Evolutionary conservation across 805 yeast species (phyloP), one percentile per base, ranked within the genome.

Genomic region (Nakazawaea sp.): DNA sequence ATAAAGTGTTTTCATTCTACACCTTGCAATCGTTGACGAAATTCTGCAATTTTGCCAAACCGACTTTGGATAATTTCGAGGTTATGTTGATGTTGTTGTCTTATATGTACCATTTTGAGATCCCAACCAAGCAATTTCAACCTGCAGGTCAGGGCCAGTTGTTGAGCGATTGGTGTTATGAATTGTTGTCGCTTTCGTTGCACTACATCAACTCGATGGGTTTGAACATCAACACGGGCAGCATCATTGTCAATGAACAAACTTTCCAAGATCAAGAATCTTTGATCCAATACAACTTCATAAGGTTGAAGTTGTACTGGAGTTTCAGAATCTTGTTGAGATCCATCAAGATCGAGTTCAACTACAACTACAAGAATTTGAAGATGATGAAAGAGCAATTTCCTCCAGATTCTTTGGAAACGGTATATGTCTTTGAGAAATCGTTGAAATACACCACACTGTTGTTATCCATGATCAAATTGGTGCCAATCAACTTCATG

Each of bases 1-100:
- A 32, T 11, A 36, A 59, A 27, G 37, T 58, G 17, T 57, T 56
- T 36, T 43, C 60, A 33, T 51, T 60, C 47, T 45, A 53, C 55
- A 8, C 24, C 7, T 7, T 15, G 6, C 48, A 68, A 58, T 43
- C 73, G 53, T 44, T 72, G 64, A 46, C 5, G 10, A 9, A 16
- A 15, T 10, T 21, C 10, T 21, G 24, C 10, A 70, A 72, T 50
- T 69, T 68, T 30, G 61, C 67, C 41, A 68, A 68, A 40, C 66
- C 71, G 6, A 62, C 70, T 3, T 49, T 70, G 18, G 61, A 56
- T 42, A 75, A 69, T 46, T 53, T 75, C 23, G 78, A 74, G 48
- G 70, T 75, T 10, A 64, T 69, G 34, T 52, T 72, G 28, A 47
- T 75, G 41, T 59, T 72, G 39, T 60, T 74, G 37, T 67, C 70